Evolutionary conservation across 768 basidiomycete species (phyloP).

Genomic region (Psilocybe cubensis): DNA sequence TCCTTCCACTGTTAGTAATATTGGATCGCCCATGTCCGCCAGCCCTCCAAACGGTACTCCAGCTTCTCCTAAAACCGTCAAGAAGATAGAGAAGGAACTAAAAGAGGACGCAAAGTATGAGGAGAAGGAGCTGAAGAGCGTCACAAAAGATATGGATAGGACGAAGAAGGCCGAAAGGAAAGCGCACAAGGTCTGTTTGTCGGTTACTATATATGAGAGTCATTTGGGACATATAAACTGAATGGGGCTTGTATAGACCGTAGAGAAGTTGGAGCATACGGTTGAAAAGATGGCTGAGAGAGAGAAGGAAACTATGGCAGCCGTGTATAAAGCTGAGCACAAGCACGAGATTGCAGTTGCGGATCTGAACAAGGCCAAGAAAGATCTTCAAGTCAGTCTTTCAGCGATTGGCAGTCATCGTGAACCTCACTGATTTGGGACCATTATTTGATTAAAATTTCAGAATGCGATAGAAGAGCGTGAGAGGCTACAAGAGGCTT

Average conservation of each 20-base stretch:
- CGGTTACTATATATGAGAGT: neutral
- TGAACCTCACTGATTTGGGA: neutral
- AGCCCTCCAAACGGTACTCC: neutral
- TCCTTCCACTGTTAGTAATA: too few relatives aligned
- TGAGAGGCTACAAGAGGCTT: slow-evolving; percentile 19
- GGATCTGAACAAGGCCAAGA: slow-evolving; percentile 39
- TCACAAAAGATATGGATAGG: slow-evolving; percentile 52
- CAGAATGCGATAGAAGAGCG: slow-evolving; percentile 23
- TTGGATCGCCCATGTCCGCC: neutral
- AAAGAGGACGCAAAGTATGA: slow-evolving; percentile 55
- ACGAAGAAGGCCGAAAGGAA: slow-evolving; percentile 59
- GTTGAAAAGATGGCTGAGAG: slow-evolving; percentile 47
- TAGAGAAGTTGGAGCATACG: slow-evolving; percentile 11
- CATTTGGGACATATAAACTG: neutral
- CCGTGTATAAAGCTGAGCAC: slow-evolving; percentile 54
- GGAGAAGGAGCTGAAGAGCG: slow-evolving; percentile 49
- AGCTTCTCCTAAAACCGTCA: slow-evolving; percentile 29
- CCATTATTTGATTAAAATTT: neutral
- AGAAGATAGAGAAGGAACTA: slow-evolving; percentile 46
- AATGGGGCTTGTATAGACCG: neutral
- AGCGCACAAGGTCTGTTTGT: slow-evolving; percentile 31
- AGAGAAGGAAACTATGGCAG: slow-evolving; percentile 50
- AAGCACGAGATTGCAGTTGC: slow-evolving; percentile 51
- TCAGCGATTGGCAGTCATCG: neutral
- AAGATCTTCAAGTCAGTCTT: slow-evolving; percentile 39